Base-by-base conservation (phyloP, 768 basidiomycete species). In the Phylloporus sp. region DNA sequence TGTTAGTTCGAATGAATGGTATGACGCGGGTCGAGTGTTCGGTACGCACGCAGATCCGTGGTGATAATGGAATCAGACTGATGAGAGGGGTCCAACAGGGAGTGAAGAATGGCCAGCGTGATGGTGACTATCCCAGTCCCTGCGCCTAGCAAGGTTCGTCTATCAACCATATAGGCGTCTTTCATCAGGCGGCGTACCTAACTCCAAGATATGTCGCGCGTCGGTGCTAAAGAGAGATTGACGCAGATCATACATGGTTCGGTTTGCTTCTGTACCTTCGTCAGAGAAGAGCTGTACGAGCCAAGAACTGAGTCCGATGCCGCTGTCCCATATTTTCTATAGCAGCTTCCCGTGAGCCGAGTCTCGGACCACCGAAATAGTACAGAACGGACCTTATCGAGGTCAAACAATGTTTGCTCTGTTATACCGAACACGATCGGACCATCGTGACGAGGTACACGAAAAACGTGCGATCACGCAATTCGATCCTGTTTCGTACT, bases 311-410 rank as follows among this genome's bases (percentile, higher is more conserved):
- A 93, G 68, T 6, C 88, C 91, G 38, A 95, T 75, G 3, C 93
- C 93, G 34, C 91, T 93, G 62, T 95, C 92, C 93, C 93, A 96
- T 44, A 95, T 78, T 90, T 95, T 95, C 93, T 96, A 69, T 22
- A 29, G 20, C 44, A 24, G 8, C n/a, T n/a, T 11, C 3, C 17
- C 44, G 52, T 53, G 43, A 63, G 60, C 45, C 38, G 34, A 21
- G 38, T 52, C n/a, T 21, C 49, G 2, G 17, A n/a, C 6, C 38
- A 2, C 15, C 38, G 9, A 20, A 14, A 22, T 18, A n/a, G n/a
- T n/a, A n/a, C n/a, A n/a, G 8, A 34, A 49, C 74, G 60, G 52
- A 90, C 93, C 80, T 96, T 95, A 72, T 96, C 93, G 5, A 95
- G 72, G 60, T 94, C 93, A 61, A 90, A 95, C 3, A 87, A 87